These are phyloP conservation scores for Cyclotella cryptica DNA, from an alignment of 108 stramenopile genomes.

Conservation along the genomic window DNA sequence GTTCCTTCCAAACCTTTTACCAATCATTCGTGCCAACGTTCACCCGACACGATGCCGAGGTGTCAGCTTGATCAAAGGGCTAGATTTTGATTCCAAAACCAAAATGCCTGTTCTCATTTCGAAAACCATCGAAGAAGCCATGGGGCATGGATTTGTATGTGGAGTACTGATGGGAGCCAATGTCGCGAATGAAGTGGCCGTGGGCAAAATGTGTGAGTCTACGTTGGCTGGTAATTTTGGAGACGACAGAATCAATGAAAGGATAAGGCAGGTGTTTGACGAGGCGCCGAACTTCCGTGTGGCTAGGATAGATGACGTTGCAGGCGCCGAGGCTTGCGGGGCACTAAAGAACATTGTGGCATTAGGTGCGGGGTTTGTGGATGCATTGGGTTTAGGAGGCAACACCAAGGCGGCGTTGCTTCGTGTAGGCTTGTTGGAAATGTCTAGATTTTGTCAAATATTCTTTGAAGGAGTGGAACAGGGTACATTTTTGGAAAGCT, in stretches of 20 bases:
- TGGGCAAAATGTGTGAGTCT: constrained; percentile 94
- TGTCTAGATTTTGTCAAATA: constrained; percentile 89
- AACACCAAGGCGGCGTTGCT: constrained; percentile 98
- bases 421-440: constrained; percentile 87
- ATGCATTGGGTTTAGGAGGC: constrained; percentile 88
- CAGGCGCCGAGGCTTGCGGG: constrained; percentile 95
- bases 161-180: constrained; percentile 99
- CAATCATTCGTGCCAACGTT: constrained; percentile 67
- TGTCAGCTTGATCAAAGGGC: constrained; percentile 87
- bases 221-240: constrained; percentile 92
- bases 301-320: constrained; percentile 84
- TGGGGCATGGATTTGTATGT: constrained; percentile 73
- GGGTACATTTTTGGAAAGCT: constrained; percentile 90
- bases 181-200: constrained; percentile 94
- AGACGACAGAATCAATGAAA: constrained; percentile 62
- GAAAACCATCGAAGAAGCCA: constrained; percentile 71
- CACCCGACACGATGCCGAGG: constrained; percentile 80
- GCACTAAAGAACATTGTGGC: constrained; percentile 98
- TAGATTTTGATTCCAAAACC: constrained; percentile 74
- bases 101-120: constrained; percentile 81
- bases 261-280: constrained; percentile 83
- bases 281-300: constrained; percentile 86
- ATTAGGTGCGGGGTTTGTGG: constrained; percentile 95
- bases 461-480: constrained; percentile 84
- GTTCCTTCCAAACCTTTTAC: constrained; percentile 83